A percentile compares a stretch with the other conserved stretches of the same genome.
Evolutionary conservation across 768 basidiomycete species (phyloP).

Genomic region (Xerocomus spinulosus): DNA sequence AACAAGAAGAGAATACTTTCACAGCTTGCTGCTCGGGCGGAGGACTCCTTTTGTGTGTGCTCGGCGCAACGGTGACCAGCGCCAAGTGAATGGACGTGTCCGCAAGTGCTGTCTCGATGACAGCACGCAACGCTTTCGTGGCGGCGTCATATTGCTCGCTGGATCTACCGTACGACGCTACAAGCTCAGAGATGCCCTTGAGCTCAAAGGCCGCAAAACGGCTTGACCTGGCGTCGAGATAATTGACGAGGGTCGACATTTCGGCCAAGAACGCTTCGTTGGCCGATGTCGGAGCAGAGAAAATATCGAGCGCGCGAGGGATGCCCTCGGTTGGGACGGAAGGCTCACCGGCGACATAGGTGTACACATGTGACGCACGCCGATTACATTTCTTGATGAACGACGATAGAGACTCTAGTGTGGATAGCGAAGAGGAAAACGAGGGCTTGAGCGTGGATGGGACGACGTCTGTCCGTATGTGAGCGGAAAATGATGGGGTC

Average conservation of each 20-base stretch:
- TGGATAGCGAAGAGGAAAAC: conserved; percentile 37
- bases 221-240: conserved; percentile 41
- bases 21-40: conserved; percentile 49
- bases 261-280: conserved; percentile 39
- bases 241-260: conserved; percentile 46
- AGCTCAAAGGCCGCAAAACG: conserved; percentile 64
- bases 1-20: conserved; percentile 60
- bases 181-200: conserved; percentile 45
- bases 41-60: conserved; percentile 36
- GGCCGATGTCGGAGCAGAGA: conserved; percentile 38
- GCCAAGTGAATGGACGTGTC: conserved; percentile 43
- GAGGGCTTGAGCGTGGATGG: conserved; percentile 48
- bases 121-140: conserved; percentile 40
- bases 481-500: background rate
- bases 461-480: conserved; percentile 45
- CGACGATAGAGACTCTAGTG: conserved; percentile 38
- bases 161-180: conserved; percentile 40
- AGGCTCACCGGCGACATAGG: conserved; percentile 45
- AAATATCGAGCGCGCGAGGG: conserved; percentile 37
- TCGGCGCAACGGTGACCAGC: conserved; percentile 45
- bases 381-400: conserved; percentile 55
- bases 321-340: conserved; percentile 28
- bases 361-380: conserved; percentile 55
- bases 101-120: conserved; percentile 43
- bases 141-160: conserved; percentile 55